Conservation (phyloP, 257 asterid species). For the Salvia miltiorrhiza region DNA sequence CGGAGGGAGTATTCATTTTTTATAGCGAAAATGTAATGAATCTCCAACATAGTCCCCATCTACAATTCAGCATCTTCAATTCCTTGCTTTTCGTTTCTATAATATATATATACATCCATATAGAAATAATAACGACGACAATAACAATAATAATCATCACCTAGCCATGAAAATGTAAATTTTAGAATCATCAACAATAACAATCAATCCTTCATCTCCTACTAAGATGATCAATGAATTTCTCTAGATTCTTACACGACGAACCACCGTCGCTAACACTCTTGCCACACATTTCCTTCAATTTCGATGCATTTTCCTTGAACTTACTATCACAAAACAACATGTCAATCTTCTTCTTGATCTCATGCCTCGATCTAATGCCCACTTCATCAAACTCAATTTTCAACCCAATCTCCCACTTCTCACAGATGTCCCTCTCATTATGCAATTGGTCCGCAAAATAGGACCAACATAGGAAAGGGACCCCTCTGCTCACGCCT, state of each 20-base stretch:
- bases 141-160: too few species aligned
- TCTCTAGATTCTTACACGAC: constrained; percentile 2
- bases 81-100: too few species aligned
- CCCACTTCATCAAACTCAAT: neutral
- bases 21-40: too few species aligned
- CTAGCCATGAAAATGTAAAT: too few species aligned
- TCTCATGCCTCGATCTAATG: neutral
- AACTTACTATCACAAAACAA: neutral
- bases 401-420: neutral
- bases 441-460: neutral
- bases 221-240: neutral
- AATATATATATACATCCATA: too few species aligned
- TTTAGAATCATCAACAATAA: too few species aligned
- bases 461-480: neutral
- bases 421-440: neutral
- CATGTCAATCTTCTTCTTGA: neutral
- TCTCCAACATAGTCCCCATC: too few species aligned
- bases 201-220: neutral
- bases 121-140: too few species aligned
- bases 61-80: too few species aligned
- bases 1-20: too few species aligned
- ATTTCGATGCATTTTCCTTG: neutral
- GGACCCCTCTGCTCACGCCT: neutral
- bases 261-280: neutral
- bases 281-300: neutral